phyloP scores from a whole-genome alignment of 2,329 filamentous ascomycete species.

The Ophiostoma perfectum region DNA sequence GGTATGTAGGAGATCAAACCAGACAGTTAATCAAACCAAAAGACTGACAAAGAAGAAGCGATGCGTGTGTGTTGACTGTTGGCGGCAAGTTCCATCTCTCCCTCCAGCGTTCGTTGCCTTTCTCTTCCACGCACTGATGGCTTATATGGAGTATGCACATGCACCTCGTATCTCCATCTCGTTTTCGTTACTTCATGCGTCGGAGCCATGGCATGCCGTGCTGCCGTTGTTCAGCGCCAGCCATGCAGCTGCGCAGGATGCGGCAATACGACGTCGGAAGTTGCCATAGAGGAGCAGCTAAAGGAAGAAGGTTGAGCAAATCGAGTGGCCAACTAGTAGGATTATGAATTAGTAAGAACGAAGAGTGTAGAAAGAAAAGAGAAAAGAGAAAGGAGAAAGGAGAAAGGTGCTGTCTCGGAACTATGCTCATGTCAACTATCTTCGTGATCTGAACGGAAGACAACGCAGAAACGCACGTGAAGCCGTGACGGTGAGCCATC shows the following conservation, averaged over 20 bases:
- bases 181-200: neutral
- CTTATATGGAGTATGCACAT: neutral
- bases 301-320: too few relatives aligned
- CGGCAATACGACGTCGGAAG: neutral
- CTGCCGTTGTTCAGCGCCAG: neutral
- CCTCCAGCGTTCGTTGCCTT: too few relatives aligned
- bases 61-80: neutral
- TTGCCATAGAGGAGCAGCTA: too few relatives aligned
- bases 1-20: neutral
- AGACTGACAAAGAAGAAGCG: neutral
- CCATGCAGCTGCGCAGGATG: neutral
- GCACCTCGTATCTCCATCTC: neutral
- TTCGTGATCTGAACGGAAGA: neutral
- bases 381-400: too few relatives aligned
- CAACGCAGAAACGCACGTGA: neutral
- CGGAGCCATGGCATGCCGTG: neutral
- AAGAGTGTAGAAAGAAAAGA: too few relatives aligned
- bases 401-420: too few relatives aligned
- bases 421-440: too few relatives aligned
- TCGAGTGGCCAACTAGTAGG: too few relatives aligned
- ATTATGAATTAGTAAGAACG: too few relatives aligned
- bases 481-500: too few relatives aligned
- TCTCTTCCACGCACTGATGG: too few relatives aligned
- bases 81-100: neutral
- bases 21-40: neutral